These are phyloP conservation scores for Suillus luteus DNA, from an alignment of 768 basidiomycete genomes.

Conservation along the genomic window DNA sequence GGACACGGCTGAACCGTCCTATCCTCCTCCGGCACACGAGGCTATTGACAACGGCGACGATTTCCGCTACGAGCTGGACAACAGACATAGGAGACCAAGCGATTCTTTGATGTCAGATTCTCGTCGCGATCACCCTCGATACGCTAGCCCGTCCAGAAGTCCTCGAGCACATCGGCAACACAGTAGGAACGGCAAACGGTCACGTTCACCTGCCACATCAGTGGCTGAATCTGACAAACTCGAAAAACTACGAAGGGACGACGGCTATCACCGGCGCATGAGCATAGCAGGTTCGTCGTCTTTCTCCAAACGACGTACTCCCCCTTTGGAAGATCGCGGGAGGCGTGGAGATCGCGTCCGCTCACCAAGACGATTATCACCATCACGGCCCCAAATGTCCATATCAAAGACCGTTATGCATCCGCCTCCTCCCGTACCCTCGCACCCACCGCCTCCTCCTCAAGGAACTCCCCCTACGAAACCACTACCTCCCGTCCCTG, in stretches of 20 bases:
- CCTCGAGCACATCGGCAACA: slow-evolving; percentile 16
- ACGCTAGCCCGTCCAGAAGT: slow-evolving; percentile 1
- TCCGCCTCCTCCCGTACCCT: slow-evolving; percentile 20
- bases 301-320: slow-evolving; percentile 8
- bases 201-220: slow-evolving; percentile 29
- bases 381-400: slow-evolving; percentile 4
- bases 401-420: background rate
- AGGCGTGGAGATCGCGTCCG: slow-evolving; percentile 15
- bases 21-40: slow-evolving; percentile 23
- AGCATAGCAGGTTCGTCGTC: background rate
- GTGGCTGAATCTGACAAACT: slow-evolving; percentile 26
- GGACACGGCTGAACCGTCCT: slow-evolving; percentile 30
- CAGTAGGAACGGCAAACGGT: slow-evolving; percentile 14
- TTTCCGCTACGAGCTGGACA: slow-evolving; percentile 23
- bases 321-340: slow-evolving; percentile 13
- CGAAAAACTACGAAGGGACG: slow-evolving; percentile 25
- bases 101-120: slow-evolving; percentile 4
- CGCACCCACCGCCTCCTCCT: slow-evolving; percentile 24
- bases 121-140: slow-evolving; percentile 17
- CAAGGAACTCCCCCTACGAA: background rate
- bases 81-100: slow-evolving; percentile 15
- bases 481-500: slow-evolving; percentile 23
- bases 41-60: slow-evolving; percentile 26
- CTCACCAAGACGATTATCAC: slow-evolving; percentile 10
- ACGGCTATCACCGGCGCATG: slow-evolving; percentile 6